phyloP scores from a whole-genome alignment of 2,329 filamentous ascomycete genomes.

The Pseudogymnoascus sp. region DNA sequence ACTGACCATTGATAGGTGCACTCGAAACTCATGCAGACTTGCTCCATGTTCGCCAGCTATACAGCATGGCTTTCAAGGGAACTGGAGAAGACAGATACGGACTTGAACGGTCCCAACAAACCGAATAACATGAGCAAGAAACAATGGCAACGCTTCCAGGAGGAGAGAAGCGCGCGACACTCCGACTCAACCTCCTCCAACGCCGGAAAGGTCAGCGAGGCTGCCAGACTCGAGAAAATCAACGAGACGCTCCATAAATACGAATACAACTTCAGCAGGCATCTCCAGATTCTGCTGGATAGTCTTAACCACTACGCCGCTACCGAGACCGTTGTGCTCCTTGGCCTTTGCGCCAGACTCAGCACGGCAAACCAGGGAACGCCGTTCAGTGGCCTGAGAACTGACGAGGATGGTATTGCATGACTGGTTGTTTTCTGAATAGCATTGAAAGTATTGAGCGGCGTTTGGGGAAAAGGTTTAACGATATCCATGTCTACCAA shows the following conservation, averaged over 20 bases:
- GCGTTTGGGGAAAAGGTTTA: conserved; percentile 1
- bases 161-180: conserved; percentile 36
- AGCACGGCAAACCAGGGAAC: conserved; percentile 75
- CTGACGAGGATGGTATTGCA: conserved; percentile 44
- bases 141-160: conserved; percentile 52
- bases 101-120: conserved; percentile 52
- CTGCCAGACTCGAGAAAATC: conserved; percentile 36
- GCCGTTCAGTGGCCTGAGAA: conserved; percentile 50
- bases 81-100: conserved; percentile 74
- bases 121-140: conserved; percentile 51
- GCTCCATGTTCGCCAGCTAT: conserved; percentile 87
- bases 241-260: conserved; percentile 85
- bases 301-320: conserved; percentile 95
- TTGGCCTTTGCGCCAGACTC: conserved; percentile 76
- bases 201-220: conserved; percentile 15
- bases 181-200: conserved; percentile 21
- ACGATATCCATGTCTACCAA: conserved; percentile 9
- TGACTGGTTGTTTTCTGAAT: background rate
- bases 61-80: conserved; percentile 79
- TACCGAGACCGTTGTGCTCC: conserved; percentile 88
- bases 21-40: conserved; percentile 93
- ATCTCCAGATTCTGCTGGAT: conserved; percentile 88
- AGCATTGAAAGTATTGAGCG: conserved; percentile 4
- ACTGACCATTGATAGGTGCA: conserved; percentile 59
- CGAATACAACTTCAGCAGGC: conserved; percentile 85